phyloP scores from a whole-genome alignment of 768 basidiomycete species.

The Suillus subluteus region DNA sequence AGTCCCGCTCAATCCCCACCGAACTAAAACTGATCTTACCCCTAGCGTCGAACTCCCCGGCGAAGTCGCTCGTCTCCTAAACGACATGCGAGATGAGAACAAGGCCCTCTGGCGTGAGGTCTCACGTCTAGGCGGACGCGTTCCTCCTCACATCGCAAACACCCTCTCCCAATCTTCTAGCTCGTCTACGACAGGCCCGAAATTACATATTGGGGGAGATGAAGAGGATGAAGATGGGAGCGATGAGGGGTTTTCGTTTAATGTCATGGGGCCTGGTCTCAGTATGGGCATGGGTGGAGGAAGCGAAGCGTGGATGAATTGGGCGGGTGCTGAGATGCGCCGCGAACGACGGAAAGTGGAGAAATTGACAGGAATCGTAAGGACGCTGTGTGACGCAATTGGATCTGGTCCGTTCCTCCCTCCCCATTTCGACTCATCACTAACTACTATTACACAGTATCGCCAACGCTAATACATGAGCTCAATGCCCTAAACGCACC shows the following conservation, averaged over 20 bases:
- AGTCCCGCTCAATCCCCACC: constrained; percentile 5
- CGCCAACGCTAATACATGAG: constrained; percentile 27
- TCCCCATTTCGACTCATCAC: neutral
- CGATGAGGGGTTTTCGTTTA: constrained; percentile 8
- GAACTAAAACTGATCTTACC: constrained; percentile 23
- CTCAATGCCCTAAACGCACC: constrained; percentile 31
- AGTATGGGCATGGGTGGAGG: constrained; percentile 6
- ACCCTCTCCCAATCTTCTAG: constrained; percentile 8
- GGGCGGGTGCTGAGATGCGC: constrained; percentile 43
- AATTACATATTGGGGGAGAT: constrained; percentile 33
- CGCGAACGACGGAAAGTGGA: constrained; percentile 68
- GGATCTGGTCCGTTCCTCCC: constrained; percentile 48
- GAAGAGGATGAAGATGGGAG: constrained; percentile 27
- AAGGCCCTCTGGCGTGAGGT: constrained; percentile 53
- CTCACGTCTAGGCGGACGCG: constrained; percentile 22
- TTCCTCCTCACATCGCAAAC: constrained; percentile 22
- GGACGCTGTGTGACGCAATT: constrained; percentile 64
- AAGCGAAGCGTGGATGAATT: constrained; percentile 33
- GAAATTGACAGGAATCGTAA: constrained; percentile 59
- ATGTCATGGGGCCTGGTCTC: constrained; percentile 16
- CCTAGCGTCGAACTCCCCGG: constrained; percentile 81
- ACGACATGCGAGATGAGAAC: constrained; percentile 75
- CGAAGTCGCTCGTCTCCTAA: constrained; percentile 60
- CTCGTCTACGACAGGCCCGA: constrained; percentile 26
- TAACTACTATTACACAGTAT: constrained; percentile 17